Evolutionary conservation across 2,329 filamentous ascomycete genomes (phyloP).

Genomic region (Colletotrichum falcatum): DNA sequence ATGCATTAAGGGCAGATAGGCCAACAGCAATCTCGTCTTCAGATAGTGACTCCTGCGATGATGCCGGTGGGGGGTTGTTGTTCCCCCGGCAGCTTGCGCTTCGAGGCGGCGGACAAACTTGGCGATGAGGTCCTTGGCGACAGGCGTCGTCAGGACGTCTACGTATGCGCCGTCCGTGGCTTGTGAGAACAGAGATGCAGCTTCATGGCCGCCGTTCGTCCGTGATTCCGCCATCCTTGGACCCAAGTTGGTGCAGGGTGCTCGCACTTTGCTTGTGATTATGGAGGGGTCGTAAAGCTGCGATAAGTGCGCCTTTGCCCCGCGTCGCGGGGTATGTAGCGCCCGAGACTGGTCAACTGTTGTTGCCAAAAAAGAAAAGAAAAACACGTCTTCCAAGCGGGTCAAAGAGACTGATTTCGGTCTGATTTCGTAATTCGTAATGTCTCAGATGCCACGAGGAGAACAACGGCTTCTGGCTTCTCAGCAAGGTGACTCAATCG

Average conservation of each 20-base stretch:
- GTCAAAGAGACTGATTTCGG: neutral
- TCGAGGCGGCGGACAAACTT: slow-evolving; percentile 16
- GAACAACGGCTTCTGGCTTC: neutral
- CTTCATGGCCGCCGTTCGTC: neutral
- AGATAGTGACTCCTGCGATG: slow-evolving; percentile 10
- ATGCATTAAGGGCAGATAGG: slow-evolving; percentile 78
- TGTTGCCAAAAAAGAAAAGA: neutral
- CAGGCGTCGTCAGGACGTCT: slow-evolving; percentile 27
- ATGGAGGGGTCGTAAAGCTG: neutral
- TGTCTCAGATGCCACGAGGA: neutral
- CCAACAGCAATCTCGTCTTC: slow-evolving; percentile 63
- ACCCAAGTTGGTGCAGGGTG: neutral
- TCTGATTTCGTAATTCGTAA: neutral
- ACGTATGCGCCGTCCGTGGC: slow-evolving; percentile 28
- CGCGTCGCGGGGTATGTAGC: slow-evolving; percentile 33
- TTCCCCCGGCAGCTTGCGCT: slow-evolving; percentile 7
- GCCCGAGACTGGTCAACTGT: neutral
- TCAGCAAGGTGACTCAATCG: slow-evolving; percentile 21
- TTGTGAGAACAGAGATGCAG: slow-evolving; percentile 8
- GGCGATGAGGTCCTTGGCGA: slow-evolving; percentile 20
- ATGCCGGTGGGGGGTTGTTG: neutral
- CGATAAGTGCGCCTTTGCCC: slow-evolving; percentile 30
- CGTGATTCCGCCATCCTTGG: slow-evolving; percentile 16
- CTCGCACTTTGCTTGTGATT: slow-evolving; percentile 10
- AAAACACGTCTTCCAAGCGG: neutral